phyloP scores from a whole-genome alignment of 352 stramenopile genomes.

The Globisporangium nunn region DNA sequence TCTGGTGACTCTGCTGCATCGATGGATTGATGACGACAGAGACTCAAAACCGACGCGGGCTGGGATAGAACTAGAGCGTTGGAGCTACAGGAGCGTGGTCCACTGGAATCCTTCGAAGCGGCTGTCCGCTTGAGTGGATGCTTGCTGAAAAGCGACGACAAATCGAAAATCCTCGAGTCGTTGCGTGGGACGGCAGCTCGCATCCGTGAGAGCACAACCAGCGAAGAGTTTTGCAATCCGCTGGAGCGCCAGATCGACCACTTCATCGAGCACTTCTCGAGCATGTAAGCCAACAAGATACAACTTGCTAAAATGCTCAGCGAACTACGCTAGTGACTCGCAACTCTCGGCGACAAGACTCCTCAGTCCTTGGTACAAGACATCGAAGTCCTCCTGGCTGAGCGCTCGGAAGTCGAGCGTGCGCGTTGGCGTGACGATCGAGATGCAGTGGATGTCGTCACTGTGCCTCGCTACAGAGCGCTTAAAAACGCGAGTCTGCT shows the following conservation, averaged over 20 bases:
- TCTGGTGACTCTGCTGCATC: neutral
- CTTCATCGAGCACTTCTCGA: conserved; percentile 3
- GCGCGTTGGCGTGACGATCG: conserved; percentile 25
- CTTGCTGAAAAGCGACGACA: neutral
- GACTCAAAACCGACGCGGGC: neutral
- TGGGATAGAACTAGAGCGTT: neutral
- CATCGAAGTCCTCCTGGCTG: conserved; percentile 24
- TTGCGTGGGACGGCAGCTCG: neutral
- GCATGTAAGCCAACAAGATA: neutral
- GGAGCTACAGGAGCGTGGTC: conserved; percentile 3
- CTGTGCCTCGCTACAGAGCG: conserved; percentile 18
- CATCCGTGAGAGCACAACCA: neutral
- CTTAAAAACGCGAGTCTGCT: conserved; percentile 33
- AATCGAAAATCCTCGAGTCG: neutral
- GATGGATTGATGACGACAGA: neutral
- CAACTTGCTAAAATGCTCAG: neutral
- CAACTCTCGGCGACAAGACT: conserved; percentile 18
- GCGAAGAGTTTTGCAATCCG: conserved; percentile 5
- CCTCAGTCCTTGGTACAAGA: conserved; percentile 24
- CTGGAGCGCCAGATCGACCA: conserved; percentile 6
- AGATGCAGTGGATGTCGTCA: conserved; percentile 25
- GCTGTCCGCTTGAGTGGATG: neutral
- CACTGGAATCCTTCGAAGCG: conserved; percentile 11
- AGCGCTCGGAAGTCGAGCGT: conserved; percentile 39
- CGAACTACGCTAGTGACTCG: neutral